Evolutionary conservation across 2,329 filamentous ascomycete species (phyloP), one percentile per base, ranked within the genome.

Genomic region (Teratosphaeria gauchensis): DNA sequence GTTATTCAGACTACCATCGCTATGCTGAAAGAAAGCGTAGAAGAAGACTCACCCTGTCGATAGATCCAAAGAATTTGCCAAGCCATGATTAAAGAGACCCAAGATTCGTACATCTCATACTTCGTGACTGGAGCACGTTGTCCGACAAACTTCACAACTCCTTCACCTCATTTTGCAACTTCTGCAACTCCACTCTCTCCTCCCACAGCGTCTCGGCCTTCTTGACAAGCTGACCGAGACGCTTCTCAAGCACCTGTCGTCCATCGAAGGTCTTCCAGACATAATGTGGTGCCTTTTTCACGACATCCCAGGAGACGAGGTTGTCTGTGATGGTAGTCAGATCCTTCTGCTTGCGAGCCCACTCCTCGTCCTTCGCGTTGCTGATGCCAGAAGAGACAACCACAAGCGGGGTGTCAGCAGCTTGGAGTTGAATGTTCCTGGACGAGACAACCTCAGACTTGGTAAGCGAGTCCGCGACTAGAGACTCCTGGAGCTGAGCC

Each of bases 401-500:
- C 1, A 86, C 86, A 46, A 97, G 76, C 6, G 90, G 87, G 14
- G 88, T 89, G 59, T 88, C 79, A n/a, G 80, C 79, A 59, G 82
- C 81, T 74, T 96, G 90, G 56, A 97, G 94, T 74, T 96, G 90
- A 56, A 97, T 94, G 53, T 86, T 85, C 24, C 88, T 80, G 59
- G 90, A 90, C 60, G 86, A 88, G 52, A 81, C 78, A 19, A 95
- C 85, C 68, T 99, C 94, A 35, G 89, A 89, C 72, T 86, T 87
- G 14, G 90, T 90, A 65, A 97, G 84, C 0, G 89, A 90, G 64
- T 86, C 83, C 0, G 92, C 92, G 33, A 96, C 90, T 0, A 97
- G 80, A 64, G 87, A 92, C 76, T 99, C 94, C 74, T 99, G 94
- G 58, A 99, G 79, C 74, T 92, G 89, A 4, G 91, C 88, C 72